Evolutionary conservation across 169 alveolate species (phyloP).

Genomic region (Eimeria sp.): DNA sequence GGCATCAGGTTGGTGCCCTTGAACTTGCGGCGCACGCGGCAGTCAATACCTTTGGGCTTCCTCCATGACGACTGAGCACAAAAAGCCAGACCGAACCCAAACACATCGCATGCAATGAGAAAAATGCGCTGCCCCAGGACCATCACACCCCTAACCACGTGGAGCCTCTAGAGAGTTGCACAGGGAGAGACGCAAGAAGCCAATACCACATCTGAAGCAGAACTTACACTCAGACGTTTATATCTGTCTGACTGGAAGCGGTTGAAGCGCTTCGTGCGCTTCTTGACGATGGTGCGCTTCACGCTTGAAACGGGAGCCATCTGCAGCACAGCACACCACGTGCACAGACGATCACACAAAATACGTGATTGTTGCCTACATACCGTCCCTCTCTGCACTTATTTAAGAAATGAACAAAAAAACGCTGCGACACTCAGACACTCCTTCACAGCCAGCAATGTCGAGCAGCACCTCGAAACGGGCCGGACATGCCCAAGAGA

Average conservation of each 20-base stretch:
- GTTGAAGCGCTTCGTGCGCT: constrained; percentile 96
- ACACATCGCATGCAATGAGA: not conserved
- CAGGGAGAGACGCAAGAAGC: not conserved
- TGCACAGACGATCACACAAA: not conserved
- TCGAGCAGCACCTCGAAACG: not conserved
- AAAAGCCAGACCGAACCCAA: not conserved
- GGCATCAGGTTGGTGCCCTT: constrained; percentile 97
- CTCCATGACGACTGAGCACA: constrained; percentile 95
- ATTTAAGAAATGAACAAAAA: not conserved
- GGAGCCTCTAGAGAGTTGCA: not conserved
- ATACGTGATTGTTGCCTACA: not conserved
- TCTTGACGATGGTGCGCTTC: constrained; percentile 94
- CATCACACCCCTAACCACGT: not conserved
- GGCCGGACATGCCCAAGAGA: not conserved
- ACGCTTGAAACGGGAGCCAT: constrained; percentile 84
- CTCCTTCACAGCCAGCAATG: not conserved
- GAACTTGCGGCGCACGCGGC: constrained; percentile 98
- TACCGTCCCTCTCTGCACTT: not conserved
- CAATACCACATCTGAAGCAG: not conserved
- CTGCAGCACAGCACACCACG: constrained; percentile 40
- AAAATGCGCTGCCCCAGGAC: not conserved
- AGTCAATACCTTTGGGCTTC: constrained; percentile 99
- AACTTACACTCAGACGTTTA: constrained; percentile 95
- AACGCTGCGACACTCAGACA: not conserved
- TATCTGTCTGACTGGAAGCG: constrained; percentile 98